Percentiles rank a stretch among this genome's conserved stretches.
Conservation (phyloP, 495 filamentous ascomycete species). For the Extremus antarcticus region DNA sequence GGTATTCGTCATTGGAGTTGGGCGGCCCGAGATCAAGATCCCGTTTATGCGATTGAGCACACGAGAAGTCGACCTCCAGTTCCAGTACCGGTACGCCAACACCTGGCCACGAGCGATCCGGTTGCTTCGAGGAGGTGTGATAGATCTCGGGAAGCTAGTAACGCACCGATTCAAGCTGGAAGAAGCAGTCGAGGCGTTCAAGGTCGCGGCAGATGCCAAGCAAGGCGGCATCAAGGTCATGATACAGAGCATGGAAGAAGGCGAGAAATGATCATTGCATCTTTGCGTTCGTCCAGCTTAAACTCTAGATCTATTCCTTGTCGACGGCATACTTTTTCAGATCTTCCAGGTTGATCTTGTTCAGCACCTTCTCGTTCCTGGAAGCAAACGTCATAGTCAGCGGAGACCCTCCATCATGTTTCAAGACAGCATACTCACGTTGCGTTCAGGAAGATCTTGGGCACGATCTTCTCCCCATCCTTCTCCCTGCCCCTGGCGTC, state of each 20-base stretch:
- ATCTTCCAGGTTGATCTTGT: slow-evolving; percentile 34
- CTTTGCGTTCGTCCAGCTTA: background rate
- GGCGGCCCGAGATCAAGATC: slow-evolving; percentile 86
- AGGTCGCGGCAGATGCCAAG: slow-evolving; percentile 73
- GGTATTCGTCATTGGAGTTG: slow-evolving; percentile 87
- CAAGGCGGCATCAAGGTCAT: slow-evolving; percentile 93
- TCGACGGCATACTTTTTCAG: slow-evolving; percentile 37
- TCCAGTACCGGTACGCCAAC: slow-evolving; percentile 92
- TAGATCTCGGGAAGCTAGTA: slow-evolving; percentile 68
- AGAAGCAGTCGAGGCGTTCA: slow-evolving; percentile 80
- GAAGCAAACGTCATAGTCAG: no score
- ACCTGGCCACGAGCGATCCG: slow-evolving; percentile 91
- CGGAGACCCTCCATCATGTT: background rate
- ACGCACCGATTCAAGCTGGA: slow-evolving; percentile 80
- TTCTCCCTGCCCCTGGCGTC: slow-evolving; percentile 31
- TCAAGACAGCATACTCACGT: slow-evolving; percentile 19
- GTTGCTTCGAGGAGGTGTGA: slow-evolving; percentile 67
- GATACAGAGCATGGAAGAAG: slow-evolving; percentile 52
- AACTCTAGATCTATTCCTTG: slow-evolving; percentile 16
- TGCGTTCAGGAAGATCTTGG: slow-evolving; percentile 36
- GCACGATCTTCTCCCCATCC: slow-evolving; percentile 30
- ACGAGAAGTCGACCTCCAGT: slow-evolving; percentile 84
- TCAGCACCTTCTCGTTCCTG: slow-evolving; percentile 35
- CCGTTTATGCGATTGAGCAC: slow-evolving; percentile 88
- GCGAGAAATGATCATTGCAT: slow-evolving; percentile 9